Evolutionary conservation across 2,329 filamentous ascomycete species (phyloP), one percentile per base, ranked within the genome.

Genomic region (Aspergillus ochraceus): DNA sequence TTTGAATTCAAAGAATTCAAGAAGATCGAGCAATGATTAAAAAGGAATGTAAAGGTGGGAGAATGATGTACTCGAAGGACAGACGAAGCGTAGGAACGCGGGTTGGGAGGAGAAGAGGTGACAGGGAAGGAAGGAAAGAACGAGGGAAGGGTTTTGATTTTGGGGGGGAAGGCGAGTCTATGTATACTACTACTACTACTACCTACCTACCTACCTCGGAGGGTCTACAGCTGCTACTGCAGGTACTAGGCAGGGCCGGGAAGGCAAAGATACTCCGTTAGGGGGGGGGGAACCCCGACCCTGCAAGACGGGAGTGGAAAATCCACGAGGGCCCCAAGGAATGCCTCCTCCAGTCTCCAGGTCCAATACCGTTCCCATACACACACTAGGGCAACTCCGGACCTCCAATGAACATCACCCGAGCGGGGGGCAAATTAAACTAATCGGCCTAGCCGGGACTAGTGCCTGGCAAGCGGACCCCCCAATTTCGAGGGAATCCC

Each of bases 381-480:
- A 46, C 39, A 4, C n/a, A 46, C 42, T 46, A 46, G 42, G 42
- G 42, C 42, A 46, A 17, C 42, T 46, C 42, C 42, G 42, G 42
- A 20, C 42, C 8, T 50, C 20, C 30, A 55, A 49, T 55, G 49
- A 30, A 6, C 50, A 29, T 32, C 30, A 12, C 12, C 9, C 19
- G n/a, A 32, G 46, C 54, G 46, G 57, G 57, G 57, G 57, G 51
- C 52, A 56, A 56, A 56, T 56, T 56, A 56, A 56, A 56, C 46
- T 32, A 51, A 51, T 24, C 54, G 47, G n/a, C 49, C 49, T 50
- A 32, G 39, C 22, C 4, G 47, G 26, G 20, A 56, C 54, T 56
- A 56, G 49, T 11, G 26, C 54, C 49, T 30, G 51, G 19, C 45
- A 47, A 10, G 42, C 10, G 42, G 45, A 24, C 45, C 47, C 53